Evolutionary conservation across 2,329 filamentous ascomycete genomes (phyloP), one percentile per base, ranked within the genome.

Genomic region (Coniochaeta prunicola): DNA sequence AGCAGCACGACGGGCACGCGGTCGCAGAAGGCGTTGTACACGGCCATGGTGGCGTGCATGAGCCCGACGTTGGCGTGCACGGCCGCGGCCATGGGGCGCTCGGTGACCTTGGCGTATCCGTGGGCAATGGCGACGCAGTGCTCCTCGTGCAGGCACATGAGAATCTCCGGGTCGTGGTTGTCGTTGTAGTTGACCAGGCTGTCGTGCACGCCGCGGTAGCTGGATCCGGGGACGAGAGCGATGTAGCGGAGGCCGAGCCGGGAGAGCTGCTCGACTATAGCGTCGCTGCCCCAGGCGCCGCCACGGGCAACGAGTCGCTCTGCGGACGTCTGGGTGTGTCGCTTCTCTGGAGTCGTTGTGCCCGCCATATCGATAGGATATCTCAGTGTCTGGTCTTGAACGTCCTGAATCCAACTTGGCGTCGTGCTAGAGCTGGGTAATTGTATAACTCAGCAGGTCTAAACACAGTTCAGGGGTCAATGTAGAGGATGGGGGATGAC

Each of bases 151-250:
- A 59, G 45, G 30, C 58, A 59, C 17, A 59, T 24, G 40, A 59
- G 31, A 10, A 59, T 59, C 58, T 59, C 26, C 10, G 58, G 58
- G 55, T 59, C 28, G 34, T 21, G 24, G 24, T 59, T 48, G 33
- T 38, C 34, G 54, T 59, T 59, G 45, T 59, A 59, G 58, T 59
- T 57, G n/a, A 59, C 58, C 5, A 59, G 28, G 36, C 58, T 59
- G 55, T 57, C 58, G 38, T 59, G 58, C 28, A 59, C 26, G 48
- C 58, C 55, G 21, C 58, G 55, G 30, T 57, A 57, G 34, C 55
- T 57, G 17, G 55, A 59, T 8, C 58, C 58, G 17, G 55, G 58
- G 1, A 59, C 55, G 3, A 57, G 36, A 7, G 55, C 58, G 10
- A 59, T 36, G 34, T 57, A 57, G 48, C 55, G 33, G 8, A 59